Conservation (phyloP, 805 yeast species). For the Ascoidea rubescens region DNA sequence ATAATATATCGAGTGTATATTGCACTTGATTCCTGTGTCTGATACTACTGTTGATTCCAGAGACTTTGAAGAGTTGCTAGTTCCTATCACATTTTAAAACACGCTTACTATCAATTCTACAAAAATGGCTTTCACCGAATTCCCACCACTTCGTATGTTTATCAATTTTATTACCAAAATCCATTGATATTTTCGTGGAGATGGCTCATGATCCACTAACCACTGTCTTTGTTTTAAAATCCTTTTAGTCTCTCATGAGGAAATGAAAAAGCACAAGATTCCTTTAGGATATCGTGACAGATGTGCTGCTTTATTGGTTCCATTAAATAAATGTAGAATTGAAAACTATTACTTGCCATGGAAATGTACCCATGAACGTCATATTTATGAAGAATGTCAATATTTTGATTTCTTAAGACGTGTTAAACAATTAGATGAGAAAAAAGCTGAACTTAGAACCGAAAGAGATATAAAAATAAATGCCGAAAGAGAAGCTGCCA, state of each 20-base stretch:
- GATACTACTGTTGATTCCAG: too few relatives aligned
- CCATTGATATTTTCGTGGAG: background rate
- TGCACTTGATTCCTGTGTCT: background rate
- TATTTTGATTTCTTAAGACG: conserved; percentile 72
- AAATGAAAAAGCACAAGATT: conserved; percentile 64
- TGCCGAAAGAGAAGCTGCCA: background rate
- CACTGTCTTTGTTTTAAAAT: background rate
- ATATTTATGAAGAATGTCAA: conserved; percentile 76
- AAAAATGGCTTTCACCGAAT: conserved; percentile 20
- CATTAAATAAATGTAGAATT: conserved; percentile 46
- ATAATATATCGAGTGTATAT: conserved; percentile 1
- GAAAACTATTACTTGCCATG: conserved; percentile 48
- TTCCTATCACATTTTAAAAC: too few relatives aligned
- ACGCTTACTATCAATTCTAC: too few relatives aligned
- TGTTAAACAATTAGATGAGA: conserved; percentile 52
- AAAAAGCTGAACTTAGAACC: conserved; percentile 18
- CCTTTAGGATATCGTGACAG: conserved; percentile 76
- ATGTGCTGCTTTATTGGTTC: conserved; percentile 55
- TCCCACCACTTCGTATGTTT: conserved; percentile 29
- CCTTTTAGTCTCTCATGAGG: conserved; percentile 57
- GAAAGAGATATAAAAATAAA: background rate
- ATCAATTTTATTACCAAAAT: too few relatives aligned
- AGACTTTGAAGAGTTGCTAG: too few relatives aligned
- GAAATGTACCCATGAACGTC: conserved; percentile 69
- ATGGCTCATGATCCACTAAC: conserved; percentile 1